Base-by-base conservation (phyloP, 306 rosid species). In the Amphicarpaea edgeworthii region DNA sequence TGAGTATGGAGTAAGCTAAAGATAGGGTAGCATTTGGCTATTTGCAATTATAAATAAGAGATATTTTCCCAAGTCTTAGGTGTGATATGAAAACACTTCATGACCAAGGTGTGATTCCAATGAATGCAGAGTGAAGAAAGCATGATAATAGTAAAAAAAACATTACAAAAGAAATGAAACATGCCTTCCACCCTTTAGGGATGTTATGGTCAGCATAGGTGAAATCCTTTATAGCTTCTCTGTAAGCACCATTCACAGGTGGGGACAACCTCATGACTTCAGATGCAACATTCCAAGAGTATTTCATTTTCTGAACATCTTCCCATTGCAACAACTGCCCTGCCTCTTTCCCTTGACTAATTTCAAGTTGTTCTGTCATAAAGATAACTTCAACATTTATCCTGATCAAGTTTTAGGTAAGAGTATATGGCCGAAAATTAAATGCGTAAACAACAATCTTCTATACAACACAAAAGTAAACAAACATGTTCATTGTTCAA, bases 101-200 rank as follows among this genome's bases (percentile, higher is more conserved):
- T 3, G 30, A 51, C 11, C 45, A 42, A 42, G 20, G 7, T 26
- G 65, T 3, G 24, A 47, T 65, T 64, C 37, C 41, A 77, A 15
- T 62, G 62, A 16, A 28, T 77, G 40, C 16, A 7, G 38, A 43
- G 51, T 8, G 24, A 19, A 59, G 53, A 19, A 69, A 68, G 42
- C 37, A 41, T 30, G 20, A 17, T 45, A 37, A 20, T 12, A 66
- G 49, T 5, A 51, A 60, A 14, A 14, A 28, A 34, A 21, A 23
- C 6, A 24, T 19, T 37, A 21, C 47, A 23, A 24, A 54, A 61
- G 24, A 37, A n/a, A 51, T 55, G 16, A 16, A 55, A 73, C 68
- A 30, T 77, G 86, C 92, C 89, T 86, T 89, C 90, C 87, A 89
- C 2, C 88, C 90, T 70, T 76, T 83, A 3, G 90, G 90, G 70